Evolutionary conservation across 2,329 filamentous ascomycete species (phyloP), one percentile per base, ranked within the genome.

Genomic region (Rhynchosporium agropyri): DNA sequence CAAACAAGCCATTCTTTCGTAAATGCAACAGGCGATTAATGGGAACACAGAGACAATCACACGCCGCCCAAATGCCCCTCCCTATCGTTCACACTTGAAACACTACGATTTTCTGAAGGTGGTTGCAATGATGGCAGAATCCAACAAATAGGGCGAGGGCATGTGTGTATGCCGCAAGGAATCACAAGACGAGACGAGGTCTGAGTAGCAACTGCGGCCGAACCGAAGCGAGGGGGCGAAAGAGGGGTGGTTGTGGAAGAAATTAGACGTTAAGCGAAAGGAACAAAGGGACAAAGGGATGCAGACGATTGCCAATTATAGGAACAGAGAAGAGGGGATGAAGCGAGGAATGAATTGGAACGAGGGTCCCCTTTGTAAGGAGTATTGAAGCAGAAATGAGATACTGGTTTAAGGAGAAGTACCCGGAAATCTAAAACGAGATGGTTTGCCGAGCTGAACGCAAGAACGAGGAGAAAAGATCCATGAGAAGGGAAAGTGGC

Each of bases 361-460:
- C 20, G 20, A 36, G 33, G 33, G 33, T 9, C n/a, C 9, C 42
- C 38, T 45, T 57, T 33, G 26, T 10, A 45, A 57, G 54, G 42
- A 57, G 40, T 57, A 46, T 57, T 57, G 54, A 26, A n/a, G 13
- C 13, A 28, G 54, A 57, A n/a, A 45, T 43, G n/a, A 29, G 12
- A 12, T 46, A 28, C 28, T 31, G 12, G 15, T 7, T 33, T 2
- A 15, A 33, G 54, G 29, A 33, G 40, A 29, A 2, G 3, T 53
- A 4, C 10, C 33, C 33, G 33, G 31, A 26, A 40, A 9, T 28
- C 45, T 31, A 26, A 42, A 31, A 15, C 28, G 31, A 4, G 48
- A 4, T 26, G 3, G 15, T 10, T 2, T 40, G 12, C 29, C 6
- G 29, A 20, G 8, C 8, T 15, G 3, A 26, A 2, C 2, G 6